Evolutionary conservation across 805 yeast genomes (phyloP).

Genomic region (Wickerhamomyces ciferrii): DNA sequence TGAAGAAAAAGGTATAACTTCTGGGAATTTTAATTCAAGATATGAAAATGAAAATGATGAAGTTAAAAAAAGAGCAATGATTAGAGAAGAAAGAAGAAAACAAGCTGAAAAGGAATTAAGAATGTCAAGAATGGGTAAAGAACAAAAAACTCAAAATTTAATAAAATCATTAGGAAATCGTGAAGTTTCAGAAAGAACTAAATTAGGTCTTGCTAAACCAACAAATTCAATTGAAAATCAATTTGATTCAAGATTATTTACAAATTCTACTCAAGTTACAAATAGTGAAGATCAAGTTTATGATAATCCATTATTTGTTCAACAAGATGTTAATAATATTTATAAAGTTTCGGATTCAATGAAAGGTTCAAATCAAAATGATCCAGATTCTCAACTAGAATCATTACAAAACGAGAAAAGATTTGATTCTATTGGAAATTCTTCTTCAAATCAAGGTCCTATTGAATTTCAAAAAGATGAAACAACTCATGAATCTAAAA

Average conservation of each 20-base stretch:
- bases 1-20: conserved; percentile 21
- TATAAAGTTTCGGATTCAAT: conserved; percentile 33
- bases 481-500: conserved; percentile 1
- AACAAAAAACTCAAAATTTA: conserved; percentile 33
- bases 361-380: conserved; percentile 7
- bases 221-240: conserved; percentile 32
- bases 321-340: conserved; percentile 43
- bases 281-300: conserved; percentile 46
- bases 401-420: conserved; percentile 14
- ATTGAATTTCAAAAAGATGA: conserved; percentile 39
- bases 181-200: conserved; percentile 52
- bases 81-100: conserved; percentile 38
- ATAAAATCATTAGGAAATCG: conserved; percentile 40
- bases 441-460: conserved; percentile 27
- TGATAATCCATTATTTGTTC: conserved; percentile 54
- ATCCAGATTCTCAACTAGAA: conserved; percentile 13
- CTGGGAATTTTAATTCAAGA: neutral
- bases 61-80: conserved; percentile 30
- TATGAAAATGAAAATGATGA: conserved; percentile 6
- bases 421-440: conserved; percentile 13
- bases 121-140: conserved; percentile 38
- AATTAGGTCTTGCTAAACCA: conserved; percentile 42
- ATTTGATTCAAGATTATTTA: conserved; percentile 56
- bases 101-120: conserved; percentile 44
- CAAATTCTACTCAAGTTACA: conserved; percentile 36